These are phyloP conservation scores for Fusarium kyushuense DNA, from an alignment of 2,329 filamentous ascomycete genomes.

Conservation along the genomic window DNA sequence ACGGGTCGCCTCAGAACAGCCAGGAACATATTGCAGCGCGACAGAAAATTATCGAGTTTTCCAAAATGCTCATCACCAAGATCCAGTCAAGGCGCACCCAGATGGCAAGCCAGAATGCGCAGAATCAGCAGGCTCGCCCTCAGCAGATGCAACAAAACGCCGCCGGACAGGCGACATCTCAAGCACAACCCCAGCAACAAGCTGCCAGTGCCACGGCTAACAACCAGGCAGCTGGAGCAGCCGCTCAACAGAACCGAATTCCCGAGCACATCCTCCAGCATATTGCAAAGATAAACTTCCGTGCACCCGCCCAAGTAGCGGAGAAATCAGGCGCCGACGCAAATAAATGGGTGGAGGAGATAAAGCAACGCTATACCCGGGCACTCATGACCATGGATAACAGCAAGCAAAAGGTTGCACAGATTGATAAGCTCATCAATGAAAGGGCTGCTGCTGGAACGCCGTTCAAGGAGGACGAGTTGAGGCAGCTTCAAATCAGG, in stretches of 20 bases:
- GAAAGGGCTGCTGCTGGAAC: constrained; percentile 59
- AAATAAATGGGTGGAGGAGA: constrained; percentile 62
- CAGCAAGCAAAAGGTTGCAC: constrained; percentile 55
- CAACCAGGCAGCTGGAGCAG: constrained; percentile 30
- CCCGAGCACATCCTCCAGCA: constrained; percentile 61
- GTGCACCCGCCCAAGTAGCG: constrained; percentile 56
- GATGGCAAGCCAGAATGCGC: constrained; percentile 47
- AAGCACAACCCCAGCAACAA: constrained; percentile 39
- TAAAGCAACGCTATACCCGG: constrained; percentile 61
- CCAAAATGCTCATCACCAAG: constrained; percentile 67
- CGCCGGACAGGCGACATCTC: constrained; percentile 39
- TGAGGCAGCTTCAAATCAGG: constrained; percentile 58
- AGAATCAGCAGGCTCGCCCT: constrained; percentile 44
- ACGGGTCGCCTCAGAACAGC: constrained; percentile 61
- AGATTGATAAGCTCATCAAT: constrained; percentile 58
- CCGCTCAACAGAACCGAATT: constrained; percentile 51
- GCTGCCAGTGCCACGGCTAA: constrained; percentile 15
- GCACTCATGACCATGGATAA: constrained; percentile 65
- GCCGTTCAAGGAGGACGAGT: constrained; percentile 61
- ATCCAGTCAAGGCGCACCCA: constrained; percentile 57
- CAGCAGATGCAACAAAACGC: constrained; percentile 38
- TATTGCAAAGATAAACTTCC: constrained; percentile 62
- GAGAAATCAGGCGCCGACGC: constrained; percentile 59
- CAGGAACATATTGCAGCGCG: constrained; percentile 63
- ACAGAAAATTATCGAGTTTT: constrained; percentile 71